Evolutionary conservation across 1,284 basidiomycete species (phyloP), one percentile per base, ranked within the genome.

Genomic region (Omphalotus olearius): DNA sequence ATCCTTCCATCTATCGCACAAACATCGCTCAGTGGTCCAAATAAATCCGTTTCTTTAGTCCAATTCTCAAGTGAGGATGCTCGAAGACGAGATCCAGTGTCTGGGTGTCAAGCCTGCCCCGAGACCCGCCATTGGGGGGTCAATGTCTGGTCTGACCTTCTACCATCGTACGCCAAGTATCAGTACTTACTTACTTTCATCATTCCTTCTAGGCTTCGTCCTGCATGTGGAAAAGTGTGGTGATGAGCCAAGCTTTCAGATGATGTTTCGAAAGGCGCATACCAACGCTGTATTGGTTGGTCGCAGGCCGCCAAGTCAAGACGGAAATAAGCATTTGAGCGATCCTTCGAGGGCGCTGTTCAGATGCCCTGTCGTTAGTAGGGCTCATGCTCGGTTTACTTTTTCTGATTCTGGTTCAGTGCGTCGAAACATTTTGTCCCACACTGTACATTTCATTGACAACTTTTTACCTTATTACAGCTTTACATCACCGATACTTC

Each of bases 331-430:
- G 56, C 51, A 55, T 41, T 57, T 62, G 35, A 63, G 68, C 53
- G 64, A 67, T 54, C 33, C 23, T 18, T 64, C 61, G 9, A 66
- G 62, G 52, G 79, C 79, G 5, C 71, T 76, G 64, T 84, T 84
- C 59, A 69, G 74, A 47, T 85, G 82, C 59, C 78, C 82, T 10
- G 83, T 85, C 30, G 79, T 86, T 56, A 83, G 81, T 64, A 72
- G 83, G 41, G 74, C 70, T 57, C 83, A 86, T 70, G 82, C 83
- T 50, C 82, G 77, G 73, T 78, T 86, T 56, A 73, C 71, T 7
- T 83, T 86, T 64, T 71, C 76, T 28, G 79, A 82, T 60, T 75
- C 70, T 54, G 82, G 81, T 45, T 71, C 73, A 64, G 80, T 83
- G 70, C 59, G 77, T 66, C 16, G 13, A 18, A 39, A 14, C 47